Conservation (phyloP, 805 yeast genomes). For the Metschnikowia hibisci region DNA sequence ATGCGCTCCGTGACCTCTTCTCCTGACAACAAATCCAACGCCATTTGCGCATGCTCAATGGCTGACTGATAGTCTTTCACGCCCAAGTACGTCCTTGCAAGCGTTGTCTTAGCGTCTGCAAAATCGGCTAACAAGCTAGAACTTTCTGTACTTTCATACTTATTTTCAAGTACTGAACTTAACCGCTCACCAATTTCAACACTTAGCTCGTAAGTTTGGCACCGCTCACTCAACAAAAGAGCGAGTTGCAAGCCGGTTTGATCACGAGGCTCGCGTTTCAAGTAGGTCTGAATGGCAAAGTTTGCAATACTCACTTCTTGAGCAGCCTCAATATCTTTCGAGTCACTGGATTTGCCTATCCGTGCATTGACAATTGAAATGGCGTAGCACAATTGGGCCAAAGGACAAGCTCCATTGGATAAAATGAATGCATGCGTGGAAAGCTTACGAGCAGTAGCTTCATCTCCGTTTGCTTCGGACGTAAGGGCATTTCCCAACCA, state of each 20-base stretch:
- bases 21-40: conserved; percentile 46
- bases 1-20: conserved; percentile 25
- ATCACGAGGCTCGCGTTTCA: conserved; percentile 60
- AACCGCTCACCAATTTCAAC: conserved; percentile 43
- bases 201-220: conserved; percentile 59
- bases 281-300: conserved; percentile 60
- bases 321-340: conserved; percentile 52
- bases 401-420: conserved; percentile 67
- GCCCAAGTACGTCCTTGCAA: conserved; percentile 71
- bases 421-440: conserved; percentile 77
- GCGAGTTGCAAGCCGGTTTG: conserved; percentile 53
- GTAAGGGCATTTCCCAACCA: conserved; percentile 87
- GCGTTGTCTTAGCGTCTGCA: conserved; percentile 60
- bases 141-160: conserved; percentile 55
- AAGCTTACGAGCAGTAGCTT: conserved; percentile 47
- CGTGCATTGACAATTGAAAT: conserved; percentile 48
- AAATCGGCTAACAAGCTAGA: conserved; percentile 45
- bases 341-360: conserved; percentile 40
- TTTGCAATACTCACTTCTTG: conserved; percentile 68
- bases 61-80: conserved; percentile 52
- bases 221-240: conserved; percentile 60
- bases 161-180: conserved; percentile 46
- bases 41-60: conserved; percentile 54
- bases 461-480: conserved; percentile 49
- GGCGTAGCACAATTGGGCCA: conserved; percentile 72